Evolutionary conservation across 2,329 filamentous ascomycete genomes (phyloP).

Genomic region (Fusarium succisae): DNA sequence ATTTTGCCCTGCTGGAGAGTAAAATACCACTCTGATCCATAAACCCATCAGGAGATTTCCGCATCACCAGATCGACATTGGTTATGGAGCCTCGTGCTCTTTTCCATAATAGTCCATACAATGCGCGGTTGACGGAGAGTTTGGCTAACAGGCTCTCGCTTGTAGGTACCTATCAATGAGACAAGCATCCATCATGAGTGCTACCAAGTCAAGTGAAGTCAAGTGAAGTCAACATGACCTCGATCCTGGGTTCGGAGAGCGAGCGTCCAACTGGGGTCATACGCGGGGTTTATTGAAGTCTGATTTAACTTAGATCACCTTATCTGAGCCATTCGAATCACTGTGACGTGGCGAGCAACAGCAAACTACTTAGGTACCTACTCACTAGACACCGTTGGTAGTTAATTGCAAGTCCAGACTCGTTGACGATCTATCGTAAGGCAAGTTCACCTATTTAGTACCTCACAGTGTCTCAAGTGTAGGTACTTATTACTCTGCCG

Average conservation of each 20-base stretch:
- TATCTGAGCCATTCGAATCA: conserved; percentile 16
- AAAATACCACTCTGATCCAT: not conserved
- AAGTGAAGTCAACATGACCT: not conserved
- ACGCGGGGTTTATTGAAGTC: conserved; percentile 10
- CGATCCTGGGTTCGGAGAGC: not conserved
- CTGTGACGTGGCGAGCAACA: conserved; percentile 36
- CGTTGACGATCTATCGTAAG: not conserved
- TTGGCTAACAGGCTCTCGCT: conserved; percentile 6
- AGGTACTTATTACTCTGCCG: not conserved
- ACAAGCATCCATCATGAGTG: conserved; percentile 18
- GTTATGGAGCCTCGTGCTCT: conserved; percentile 26
- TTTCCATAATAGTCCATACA: not conserved
- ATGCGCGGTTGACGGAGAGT: not conserved
- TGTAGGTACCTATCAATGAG: not conserved
- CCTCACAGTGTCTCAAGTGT: conserved; percentile 13
- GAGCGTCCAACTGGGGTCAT: not conserved
- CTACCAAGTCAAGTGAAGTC: not conserved
- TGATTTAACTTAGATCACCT: conserved; percentile 15
- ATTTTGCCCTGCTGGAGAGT: conserved; percentile 21
- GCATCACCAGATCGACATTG: conserved; percentile 31
- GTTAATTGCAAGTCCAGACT: conserved; percentile 9
- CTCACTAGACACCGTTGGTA: conserved; percentile 15
- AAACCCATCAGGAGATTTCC: conserved; percentile 21
- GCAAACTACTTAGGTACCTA: not conserved
- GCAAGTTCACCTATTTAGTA: not conserved